A percentile compares a stretch with the other conserved stretches of the same genome.
Conservation (phyloP, 257 asterid species). For the Capsicum rhomboideum region DNA sequence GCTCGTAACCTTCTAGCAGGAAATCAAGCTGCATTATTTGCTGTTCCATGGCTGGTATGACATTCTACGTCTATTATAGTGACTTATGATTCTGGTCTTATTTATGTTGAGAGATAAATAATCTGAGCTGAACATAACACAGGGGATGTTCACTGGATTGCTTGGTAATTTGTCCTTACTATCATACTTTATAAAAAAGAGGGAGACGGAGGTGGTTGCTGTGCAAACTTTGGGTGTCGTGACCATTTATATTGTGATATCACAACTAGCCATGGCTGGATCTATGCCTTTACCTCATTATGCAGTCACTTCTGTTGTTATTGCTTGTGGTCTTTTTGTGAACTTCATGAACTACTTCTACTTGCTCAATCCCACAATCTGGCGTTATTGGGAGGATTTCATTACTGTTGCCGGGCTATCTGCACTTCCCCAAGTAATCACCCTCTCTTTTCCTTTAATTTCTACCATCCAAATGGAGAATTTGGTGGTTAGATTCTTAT, state of each 20-base stretch:
- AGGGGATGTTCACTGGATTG: constrained; percentile 99
- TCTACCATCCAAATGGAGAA: not conserved
- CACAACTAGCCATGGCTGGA: constrained; percentile 87
- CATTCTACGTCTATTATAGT: not conserved
- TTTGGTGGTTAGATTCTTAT: not conserved
- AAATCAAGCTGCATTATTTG: constrained; percentile 69
- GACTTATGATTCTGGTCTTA: constrained; percentile 1
- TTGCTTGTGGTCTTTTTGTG: constrained; percentile 65
- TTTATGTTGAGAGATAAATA: not conserved
- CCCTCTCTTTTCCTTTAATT: not conserved
- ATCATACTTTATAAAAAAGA: constrained; percentile 85
- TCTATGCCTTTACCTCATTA: constrained; percentile 98
- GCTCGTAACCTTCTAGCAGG: constrained; percentile 82
- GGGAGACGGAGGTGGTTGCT: constrained; percentile 73
- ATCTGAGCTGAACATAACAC: constrained; percentile 1
- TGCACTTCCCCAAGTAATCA: constrained; percentile 74
- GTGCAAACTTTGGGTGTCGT: constrained; percentile 87
- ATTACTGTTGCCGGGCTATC: constrained; percentile 79
- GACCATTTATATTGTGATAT: constrained; percentile 65
- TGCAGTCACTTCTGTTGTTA: constrained; percentile 57
- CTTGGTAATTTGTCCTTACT: constrained; percentile 85
- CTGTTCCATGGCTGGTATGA: constrained; percentile 96
- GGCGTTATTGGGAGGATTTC: constrained; percentile 93
- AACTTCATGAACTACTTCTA: constrained; percentile 64
- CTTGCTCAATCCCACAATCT: constrained; percentile 53